Base-by-base conservation (phyloP, 345 rosid species). In the Linum lewisii region DNA sequence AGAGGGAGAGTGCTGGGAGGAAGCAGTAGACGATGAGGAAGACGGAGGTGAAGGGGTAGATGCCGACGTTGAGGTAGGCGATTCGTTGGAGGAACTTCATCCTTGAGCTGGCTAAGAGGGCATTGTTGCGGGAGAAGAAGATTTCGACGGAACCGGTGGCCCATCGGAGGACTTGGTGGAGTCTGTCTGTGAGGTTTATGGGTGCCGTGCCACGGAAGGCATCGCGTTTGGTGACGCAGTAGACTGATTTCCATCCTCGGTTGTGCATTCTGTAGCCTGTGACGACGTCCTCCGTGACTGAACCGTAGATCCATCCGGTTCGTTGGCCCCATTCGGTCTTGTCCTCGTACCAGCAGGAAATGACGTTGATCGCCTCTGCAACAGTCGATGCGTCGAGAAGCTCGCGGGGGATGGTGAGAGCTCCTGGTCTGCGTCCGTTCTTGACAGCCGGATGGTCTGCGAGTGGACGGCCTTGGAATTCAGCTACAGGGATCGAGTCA, bases 271-370 rank as follows among this genome's bases (percentile, higher is more conserved):
- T 75, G 60, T 92, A 92, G 21, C 98, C 98, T 2, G 98, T 92
- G 73, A 92, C 98, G 38, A 92, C 98, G 63, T 92, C 98, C 75
- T 92, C 98, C 0, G 98, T 92, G 24, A 92, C 96, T n/a, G 98
- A 92, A 47, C 98, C 98, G 55, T 92, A 92, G 71, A 92, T 92
- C 98, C 98, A 92, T 11, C 98, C 97, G 9, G 86, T 78, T 21
- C 98, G 90, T 0, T 77, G 71, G n/a, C 98, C 98, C 98, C 98
- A 92, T 74, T 89, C 97, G 1, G 98, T 92, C 77, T 92, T 92
- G 63, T 92, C 98, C 73, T 92, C 97, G 24, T 92, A 92, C 98
- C 98, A 92, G 75, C 98, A 92, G 29, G 98, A 92, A 66, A 92
- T 89, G 52, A 92, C 98, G 57, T 90, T 88, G 55, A 92, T 89